Conservation (phyloP, 805 yeast genomes). For the Barnettozyma sucrosica region DNA sequence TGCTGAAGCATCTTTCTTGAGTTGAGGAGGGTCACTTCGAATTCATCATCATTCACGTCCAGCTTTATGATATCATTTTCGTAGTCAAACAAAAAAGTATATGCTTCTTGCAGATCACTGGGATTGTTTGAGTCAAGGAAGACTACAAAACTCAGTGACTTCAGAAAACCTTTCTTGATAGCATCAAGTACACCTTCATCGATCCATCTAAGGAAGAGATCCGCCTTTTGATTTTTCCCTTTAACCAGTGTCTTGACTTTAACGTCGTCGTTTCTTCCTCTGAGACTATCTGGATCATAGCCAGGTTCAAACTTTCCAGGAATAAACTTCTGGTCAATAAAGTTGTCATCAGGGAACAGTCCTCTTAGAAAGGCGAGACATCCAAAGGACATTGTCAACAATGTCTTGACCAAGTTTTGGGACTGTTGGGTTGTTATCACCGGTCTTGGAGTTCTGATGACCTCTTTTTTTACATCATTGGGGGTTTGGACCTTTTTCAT, state of each 20-base stretch:
- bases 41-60: constrained; percentile 17
- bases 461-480: not conserved
- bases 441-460: constrained; percentile 10
- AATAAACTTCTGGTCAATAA: constrained; percentile 42
- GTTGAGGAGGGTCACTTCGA: constrained; percentile 23
- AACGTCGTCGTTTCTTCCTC: constrained; percentile 32
- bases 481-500: not conserved
- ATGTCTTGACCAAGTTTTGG: constrained; percentile 41
- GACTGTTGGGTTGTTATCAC: constrained; percentile 33
- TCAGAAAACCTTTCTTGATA: constrained; percentile 35
- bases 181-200: constrained; percentile 45
- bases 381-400: constrained; percentile 48
- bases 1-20: constrained; percentile 42
- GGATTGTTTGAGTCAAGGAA: constrained; percentile 39
- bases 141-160: constrained; percentile 41
- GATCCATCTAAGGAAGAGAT: constrained; percentile 47
- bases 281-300: constrained; percentile 21
- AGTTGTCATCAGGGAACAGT: constrained; percentile 49
- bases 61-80: constrained; percentile 25
- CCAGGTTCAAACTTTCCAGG: constrained; percentile 30
- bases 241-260: constrained; percentile 42
- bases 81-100: constrained; percentile 44
- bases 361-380: constrained; percentile 54
- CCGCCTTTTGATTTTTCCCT: constrained; percentile 43
- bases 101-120: constrained; percentile 41